Conservation (phyloP, 2,329 filamentous ascomycete species). For the Colletotrichum sp. region DNA sequence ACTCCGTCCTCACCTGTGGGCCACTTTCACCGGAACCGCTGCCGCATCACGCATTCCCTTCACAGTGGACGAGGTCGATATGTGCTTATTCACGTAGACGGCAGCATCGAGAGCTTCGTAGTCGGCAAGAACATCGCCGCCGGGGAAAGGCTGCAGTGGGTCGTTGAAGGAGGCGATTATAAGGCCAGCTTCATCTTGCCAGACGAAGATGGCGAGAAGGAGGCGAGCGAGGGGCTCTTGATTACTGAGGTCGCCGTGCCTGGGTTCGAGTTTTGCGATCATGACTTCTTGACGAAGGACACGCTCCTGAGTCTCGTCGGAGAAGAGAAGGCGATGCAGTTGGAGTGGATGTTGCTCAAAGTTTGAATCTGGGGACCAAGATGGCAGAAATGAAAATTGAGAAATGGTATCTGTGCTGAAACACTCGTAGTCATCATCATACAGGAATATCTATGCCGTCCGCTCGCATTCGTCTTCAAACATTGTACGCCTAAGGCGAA, state of each 20-base stretch:
- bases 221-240: slow-evolving; percentile 56
- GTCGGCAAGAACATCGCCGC: slow-evolving; percentile 62
- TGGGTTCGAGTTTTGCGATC: slow-evolving; percentile 71
- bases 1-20: slow-evolving; percentile 61
- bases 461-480: neutral
- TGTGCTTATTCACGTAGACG: slow-evolving; percentile 65
- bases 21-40: slow-evolving; percentile 67
- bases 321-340: slow-evolving; percentile 49
- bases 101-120: slow-evolving; percentile 66
- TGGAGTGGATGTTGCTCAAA: slow-evolving; percentile 50
- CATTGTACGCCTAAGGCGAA: neutral
- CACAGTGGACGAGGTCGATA: slow-evolving; percentile 69
- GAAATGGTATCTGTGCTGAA: neutral
- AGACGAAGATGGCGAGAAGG: slow-evolving; percentile 37
- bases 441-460: neutral
- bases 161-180: slow-evolving; percentile 71
- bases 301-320: slow-evolving; percentile 58
- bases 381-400: neutral
- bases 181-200: slow-evolving; percentile 68
- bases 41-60: slow-evolving; percentile 68
- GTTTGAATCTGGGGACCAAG: neutral
- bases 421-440: neutral
- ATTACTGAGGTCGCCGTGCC: slow-evolving; percentile 74
- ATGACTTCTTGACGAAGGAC: slow-evolving; percentile 66
- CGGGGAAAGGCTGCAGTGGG: slow-evolving; percentile 71